Conservation (phyloP, 306 rosid species). For the Medicago arabica region DNA sequence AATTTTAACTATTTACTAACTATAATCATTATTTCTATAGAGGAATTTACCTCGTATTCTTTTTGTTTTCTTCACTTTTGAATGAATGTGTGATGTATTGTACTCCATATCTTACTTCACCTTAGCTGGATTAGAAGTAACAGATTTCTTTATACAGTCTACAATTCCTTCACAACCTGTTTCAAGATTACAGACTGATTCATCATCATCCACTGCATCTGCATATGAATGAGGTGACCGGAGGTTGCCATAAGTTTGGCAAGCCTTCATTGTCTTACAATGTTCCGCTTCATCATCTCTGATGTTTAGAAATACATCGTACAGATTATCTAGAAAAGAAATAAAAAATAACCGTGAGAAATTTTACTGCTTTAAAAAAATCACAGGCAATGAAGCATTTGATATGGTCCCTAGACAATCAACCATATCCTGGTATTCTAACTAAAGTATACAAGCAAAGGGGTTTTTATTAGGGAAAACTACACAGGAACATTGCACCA, state of each 20-base stretch:
- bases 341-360: conserved; percentile 28
- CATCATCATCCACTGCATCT: conserved; percentile 58
- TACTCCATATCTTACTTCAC: conserved; percentile 35
- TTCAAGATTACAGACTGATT: conserved; percentile 43
- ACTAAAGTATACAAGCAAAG: no score
- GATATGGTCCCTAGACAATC: no score
- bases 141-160: conserved; percentile 79
- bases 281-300: conserved; percentile 99
- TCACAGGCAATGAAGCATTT: neutral
- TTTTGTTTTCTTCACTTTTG: neutral
- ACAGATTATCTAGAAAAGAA: conserved; percentile 68
- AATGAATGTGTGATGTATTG: conserved; percentile 26
- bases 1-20: conserved; percentile 22
- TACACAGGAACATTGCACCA: no score
- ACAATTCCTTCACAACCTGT: conserved; percentile 84
- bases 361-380: conserved; percentile 10
- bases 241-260: conserved; percentile 90
- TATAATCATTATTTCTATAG: conserved; percentile 42
- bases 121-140: conserved; percentile 57
- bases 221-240: conserved; percentile 81
- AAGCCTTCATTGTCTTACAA: conserved; percentile 97
- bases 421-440: no score
- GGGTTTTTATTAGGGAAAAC: no score
- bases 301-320: conserved; percentile 81
- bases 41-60: conserved; percentile 12